Evolutionary conservation across 768 basidiomycete genomes (phyloP).

Genomic region (Russula virescens): DNA sequence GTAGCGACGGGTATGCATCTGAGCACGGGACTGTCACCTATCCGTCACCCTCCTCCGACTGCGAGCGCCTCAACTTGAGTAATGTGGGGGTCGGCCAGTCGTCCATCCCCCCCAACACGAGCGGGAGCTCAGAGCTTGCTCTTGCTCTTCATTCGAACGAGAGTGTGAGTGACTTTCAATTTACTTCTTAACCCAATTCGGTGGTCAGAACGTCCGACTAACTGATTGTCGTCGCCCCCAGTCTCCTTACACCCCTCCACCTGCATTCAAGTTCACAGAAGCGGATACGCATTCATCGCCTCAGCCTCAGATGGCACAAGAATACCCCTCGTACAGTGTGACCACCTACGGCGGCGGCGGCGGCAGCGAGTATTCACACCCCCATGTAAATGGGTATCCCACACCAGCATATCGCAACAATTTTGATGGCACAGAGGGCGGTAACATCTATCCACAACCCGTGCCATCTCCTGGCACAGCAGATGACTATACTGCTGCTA

Average conservation of each 20-base stretch:
- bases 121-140: conserved; percentile 19
- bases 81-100: conserved; percentile 1
- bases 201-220: neutral
- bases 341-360: conserved; percentile 1
- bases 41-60: conserved; percentile 21
- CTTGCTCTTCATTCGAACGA: conserved; percentile 20
- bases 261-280: conserved; percentile 18
- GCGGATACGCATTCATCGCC: neutral
- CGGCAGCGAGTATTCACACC: conserved; percentile 11
- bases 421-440: conserved; percentile 10
- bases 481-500: conserved; percentile 12
- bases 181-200: neutral
- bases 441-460: conserved; percentile 6
- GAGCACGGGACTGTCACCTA: conserved; percentile 22
- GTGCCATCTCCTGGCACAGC: conserved; percentile 4
- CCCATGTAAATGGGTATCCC: conserved; percentile 12
- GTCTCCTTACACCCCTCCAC: conserved; percentile 18
- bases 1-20: conserved; percentile 20
- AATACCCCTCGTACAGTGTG: conserved; percentile 2
- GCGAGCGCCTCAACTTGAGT: conserved; percentile 15
- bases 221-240: neutral
- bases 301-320: conserved; percentile 8
- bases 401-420: neutral
- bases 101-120: neutral
- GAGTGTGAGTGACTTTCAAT: conserved; percentile 6